Evolutionary conservation across 495 filamentous ascomycete species (phyloP).

Genomic region (Penicillium pancosmium): DNA sequence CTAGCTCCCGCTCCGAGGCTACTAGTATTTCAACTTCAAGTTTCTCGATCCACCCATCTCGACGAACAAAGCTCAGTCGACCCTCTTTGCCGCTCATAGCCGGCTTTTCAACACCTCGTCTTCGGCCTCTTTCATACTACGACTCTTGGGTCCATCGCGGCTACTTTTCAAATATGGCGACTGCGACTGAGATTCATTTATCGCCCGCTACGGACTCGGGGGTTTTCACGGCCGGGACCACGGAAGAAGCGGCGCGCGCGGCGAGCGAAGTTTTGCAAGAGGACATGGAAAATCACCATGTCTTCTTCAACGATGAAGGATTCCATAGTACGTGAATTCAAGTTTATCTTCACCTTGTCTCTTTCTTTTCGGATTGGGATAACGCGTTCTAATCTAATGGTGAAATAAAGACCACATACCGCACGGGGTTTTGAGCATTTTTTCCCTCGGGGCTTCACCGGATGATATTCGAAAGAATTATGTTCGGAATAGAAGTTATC

Average conservation of each 20-base stretch:
- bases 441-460: conserved; percentile 68
- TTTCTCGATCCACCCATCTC: background rate
- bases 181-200: conserved; percentile 63
- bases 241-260: conserved; percentile 58
- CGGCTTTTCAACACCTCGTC: background rate
- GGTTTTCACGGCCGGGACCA: conserved; percentile 55
- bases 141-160: background rate
- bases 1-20: background rate
- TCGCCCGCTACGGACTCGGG: conserved; percentile 56
- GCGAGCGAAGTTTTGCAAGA: conserved; percentile 70
- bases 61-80: no score
- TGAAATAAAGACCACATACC: conserved; percentile 59
- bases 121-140: background rate
- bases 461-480: conserved; percentile 60
- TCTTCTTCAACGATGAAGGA: conserved; percentile 71
- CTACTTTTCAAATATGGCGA: conserved; percentile 54
- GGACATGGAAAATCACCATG: conserved; percentile 74
- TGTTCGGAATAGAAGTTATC: conserved; percentile 61
- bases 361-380: no score
- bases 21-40: background rate
- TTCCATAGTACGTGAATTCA: conserved; percentile 62
- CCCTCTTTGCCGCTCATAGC: conserved; percentile 6
- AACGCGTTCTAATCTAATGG: background rate
- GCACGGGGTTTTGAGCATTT: conserved; percentile 76
- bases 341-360: background rate